Base-by-base conservation (phyloP, 2,329 filamentous ascomycete genomes). In the Diaporthe australafricana region DNA sequence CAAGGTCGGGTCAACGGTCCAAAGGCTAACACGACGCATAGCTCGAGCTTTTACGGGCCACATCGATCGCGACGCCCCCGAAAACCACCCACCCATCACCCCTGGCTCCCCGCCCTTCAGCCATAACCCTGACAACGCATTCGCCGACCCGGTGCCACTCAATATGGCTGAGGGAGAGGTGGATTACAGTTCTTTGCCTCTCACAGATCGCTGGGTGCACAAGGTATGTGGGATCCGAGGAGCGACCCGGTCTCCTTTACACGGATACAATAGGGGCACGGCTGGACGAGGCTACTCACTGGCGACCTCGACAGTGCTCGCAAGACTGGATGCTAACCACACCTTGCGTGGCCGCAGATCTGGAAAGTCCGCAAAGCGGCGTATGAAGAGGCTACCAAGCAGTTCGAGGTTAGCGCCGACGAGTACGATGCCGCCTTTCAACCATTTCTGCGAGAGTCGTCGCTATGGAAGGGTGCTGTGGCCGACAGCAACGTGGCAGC, bases 361-460 rank as follows among this genome's bases (percentile, higher is more conserved):
- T 99, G 96, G 96, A 99, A 99, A 88, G 95, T 97, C 52, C 90
- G 96, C 79, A 99, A 99, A 84, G 91, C 91, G 79, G 96, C 92
- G 68, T 99, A 98, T 81, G 96, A 99, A 87, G 94, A 96, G 76
- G 95, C 94, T 25, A 90, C 93, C 50, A 95, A 96, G 82, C 90
- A 92, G 76, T 98, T 99, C 81, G 92, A 95, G 80, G 86, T 90
- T 72, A 94, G 95, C 7, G 92, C 94, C 73, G 92, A 95, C 83
- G 96, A 98, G 80, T 89, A 91, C 77, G 93, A 97, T 80, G 91
- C 95, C 16, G 92, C 92, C 45, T 98, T 99, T 78, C 89, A 91
- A 77, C 94, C 96, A 1, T 99, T 98, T 79, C 84, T 96, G 73
- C 91, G 93, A 80, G 96, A 99, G 76, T 87, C 95, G 0, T 86